Evolutionary conservation across 371 early-diverging fungal genomes (phyloP).

Genomic region (Circinella minor): DNA sequence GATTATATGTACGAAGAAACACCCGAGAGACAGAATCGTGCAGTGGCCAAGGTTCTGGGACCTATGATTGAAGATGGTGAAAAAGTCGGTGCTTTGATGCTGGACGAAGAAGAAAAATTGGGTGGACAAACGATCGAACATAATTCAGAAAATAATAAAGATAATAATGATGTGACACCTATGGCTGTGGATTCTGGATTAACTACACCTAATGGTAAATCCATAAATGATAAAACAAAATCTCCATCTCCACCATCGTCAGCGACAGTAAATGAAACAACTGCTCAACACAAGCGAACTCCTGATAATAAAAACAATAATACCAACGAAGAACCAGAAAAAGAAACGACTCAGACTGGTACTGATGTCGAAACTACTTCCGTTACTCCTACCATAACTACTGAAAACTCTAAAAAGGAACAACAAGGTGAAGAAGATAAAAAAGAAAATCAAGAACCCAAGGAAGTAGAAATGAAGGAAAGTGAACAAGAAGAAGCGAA

Average conservation of each 20-base stretch:
- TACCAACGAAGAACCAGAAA: not conserved
- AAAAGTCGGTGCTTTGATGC: constrained; percentile 40
- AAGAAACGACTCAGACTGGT: not conserved
- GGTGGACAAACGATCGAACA: constrained; percentile 42
- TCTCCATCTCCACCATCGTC: not conserved
- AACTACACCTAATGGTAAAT: not conserved
- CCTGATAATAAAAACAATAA: constrained; percentile 9
- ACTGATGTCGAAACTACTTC: not conserved
- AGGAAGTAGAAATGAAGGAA: constrained; percentile 14
- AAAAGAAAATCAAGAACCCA: constrained; percentile 11
- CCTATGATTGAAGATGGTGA: constrained; percentile 59
- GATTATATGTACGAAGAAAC: constrained; percentile 60
- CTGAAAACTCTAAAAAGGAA: not conserved
- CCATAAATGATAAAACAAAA: not conserved
- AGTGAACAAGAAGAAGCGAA: not conserved
- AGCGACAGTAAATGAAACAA: not conserved
- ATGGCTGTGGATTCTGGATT: constrained; percentile 5
- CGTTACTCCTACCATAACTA: too few relatives aligned
- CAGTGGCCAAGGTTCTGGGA: constrained; percentile 48
- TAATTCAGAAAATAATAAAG: constrained; percentile 15
- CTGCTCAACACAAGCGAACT: not conserved
- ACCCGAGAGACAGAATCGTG: constrained; percentile 52
- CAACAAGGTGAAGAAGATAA: not conserved
- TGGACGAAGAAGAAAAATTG: constrained; percentile 40
- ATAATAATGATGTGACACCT: constrained; percentile 3